phyloP scores from a whole-genome alignment of 352 stramenopile species.

The Pythium vanterpoolii region DNA sequence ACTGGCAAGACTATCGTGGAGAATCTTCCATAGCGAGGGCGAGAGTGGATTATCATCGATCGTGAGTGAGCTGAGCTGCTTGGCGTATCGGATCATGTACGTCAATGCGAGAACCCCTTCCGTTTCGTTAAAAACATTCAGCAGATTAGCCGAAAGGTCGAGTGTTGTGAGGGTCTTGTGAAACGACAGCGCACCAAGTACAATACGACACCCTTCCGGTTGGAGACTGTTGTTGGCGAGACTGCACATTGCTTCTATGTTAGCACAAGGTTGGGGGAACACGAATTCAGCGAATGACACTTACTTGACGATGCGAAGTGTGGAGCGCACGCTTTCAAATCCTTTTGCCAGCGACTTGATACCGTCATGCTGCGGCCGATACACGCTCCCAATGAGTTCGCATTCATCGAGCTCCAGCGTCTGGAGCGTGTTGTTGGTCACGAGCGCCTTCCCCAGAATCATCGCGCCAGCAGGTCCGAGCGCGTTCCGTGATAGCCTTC shows the following conservation, averaged over 20 bases:
- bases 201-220: slow-evolving; percentile 51
- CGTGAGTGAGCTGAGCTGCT: slow-evolving; percentile 43
- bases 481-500: slow-evolving; percentile 28
- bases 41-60: slow-evolving; percentile 41
- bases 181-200: slow-evolving; percentile 45
- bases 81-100: slow-evolving; percentile 47
- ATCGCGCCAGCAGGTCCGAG: slow-evolving; percentile 39
- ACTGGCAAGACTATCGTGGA: slow-evolving; percentile 26
- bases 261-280: neutral
- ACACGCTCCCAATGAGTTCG: slow-evolving; percentile 46
- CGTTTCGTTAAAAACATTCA: slow-evolving; percentile 53
- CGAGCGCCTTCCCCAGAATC: slow-evolving; percentile 43
- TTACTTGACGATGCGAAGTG: slow-evolving; percentile 48
- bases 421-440: slow-evolving; percentile 64
- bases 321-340: slow-evolving; percentile 49
- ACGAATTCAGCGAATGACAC: neutral
- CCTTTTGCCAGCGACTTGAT: slow-evolving; percentile 54
- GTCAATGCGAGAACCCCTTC: slow-evolving; percentile 48
- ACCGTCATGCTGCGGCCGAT: slow-evolving; percentile 46
- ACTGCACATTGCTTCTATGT: too few species aligned
- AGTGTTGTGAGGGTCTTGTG: slow-evolving; percentile 52
- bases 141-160: slow-evolving; percentile 54
- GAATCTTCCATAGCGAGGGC: neutral
- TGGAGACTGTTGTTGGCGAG: slow-evolving; percentile 48
- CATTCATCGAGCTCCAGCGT: slow-evolving; percentile 53